Conservation (phyloP, 1,284 basidiomycete species). For the Fomitopsis schrenkii region DNA sequence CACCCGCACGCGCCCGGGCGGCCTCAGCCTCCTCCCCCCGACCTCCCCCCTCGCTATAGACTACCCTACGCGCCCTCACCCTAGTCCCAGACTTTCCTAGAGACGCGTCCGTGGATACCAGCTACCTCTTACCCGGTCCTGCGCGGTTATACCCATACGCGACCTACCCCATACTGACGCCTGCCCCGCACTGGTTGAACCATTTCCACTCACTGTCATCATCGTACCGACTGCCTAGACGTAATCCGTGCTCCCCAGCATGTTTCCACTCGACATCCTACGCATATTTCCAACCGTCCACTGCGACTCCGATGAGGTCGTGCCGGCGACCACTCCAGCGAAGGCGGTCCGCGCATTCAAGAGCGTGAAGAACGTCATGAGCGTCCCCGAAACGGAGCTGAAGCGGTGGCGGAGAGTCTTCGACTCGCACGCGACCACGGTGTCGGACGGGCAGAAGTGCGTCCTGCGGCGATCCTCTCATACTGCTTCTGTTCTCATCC, state of each 20-base stretch:
- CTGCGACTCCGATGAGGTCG: constrained; percentile 37
- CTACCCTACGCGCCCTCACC: constrained; percentile 18
- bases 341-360: constrained; percentile 48
- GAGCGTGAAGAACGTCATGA: constrained; percentile 61
- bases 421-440: constrained; percentile 73
- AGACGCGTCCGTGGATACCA: neutral
- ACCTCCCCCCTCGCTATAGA: constrained; percentile 9
- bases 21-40: constrained; percentile 4
- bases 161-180: constrained; percentile 10
- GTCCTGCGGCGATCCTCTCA: constrained; percentile 26
- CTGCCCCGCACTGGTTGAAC: neutral
- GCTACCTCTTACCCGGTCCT: constrained; percentile 7
- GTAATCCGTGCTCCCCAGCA: constrained; percentile 3
- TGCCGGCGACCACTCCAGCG: constrained; percentile 20
- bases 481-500: neutral
- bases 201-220: no score
- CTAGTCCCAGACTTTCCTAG: constrained; percentile 12
- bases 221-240: neutral
- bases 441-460: constrained; percentile 76
- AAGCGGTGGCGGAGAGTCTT: constrained; percentile 85
- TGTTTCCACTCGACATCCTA: constrained; percentile 29
- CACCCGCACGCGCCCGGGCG: neutral
- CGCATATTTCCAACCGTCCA: constrained; percentile 45
- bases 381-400: constrained; percentile 77
- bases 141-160: constrained; percentile 10